phyloP scores from a whole-genome alignment of 306 rosid species.

The Sesbania bispinosa region DNA sequence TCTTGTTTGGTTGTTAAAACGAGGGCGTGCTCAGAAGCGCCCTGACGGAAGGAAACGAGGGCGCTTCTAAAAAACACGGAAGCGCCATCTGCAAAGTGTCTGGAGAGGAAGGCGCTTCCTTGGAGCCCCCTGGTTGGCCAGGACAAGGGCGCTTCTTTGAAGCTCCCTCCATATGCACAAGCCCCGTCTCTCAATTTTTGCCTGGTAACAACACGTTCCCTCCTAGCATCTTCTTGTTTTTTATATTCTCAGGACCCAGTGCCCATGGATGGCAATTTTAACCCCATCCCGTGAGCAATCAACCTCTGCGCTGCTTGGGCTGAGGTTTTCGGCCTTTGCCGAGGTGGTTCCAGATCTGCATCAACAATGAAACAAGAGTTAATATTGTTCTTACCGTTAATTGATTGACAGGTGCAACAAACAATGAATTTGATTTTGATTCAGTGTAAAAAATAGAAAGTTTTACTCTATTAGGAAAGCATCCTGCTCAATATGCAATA shows the following conservation, averaged over 20 bases:
- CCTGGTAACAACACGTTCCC: slow-evolving; percentile 65
- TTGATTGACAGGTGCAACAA: not conserved
- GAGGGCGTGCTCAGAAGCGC: too few species aligned
- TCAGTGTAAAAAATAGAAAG: not conserved
- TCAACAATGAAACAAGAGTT: slow-evolving; percentile 19
- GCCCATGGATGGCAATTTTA: slow-evolving; percentile 54
- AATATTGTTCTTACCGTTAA: not conserved
- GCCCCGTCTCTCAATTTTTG: slow-evolving; percentile 87
- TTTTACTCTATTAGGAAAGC: not conserved
- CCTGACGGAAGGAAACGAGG: too few species aligned
- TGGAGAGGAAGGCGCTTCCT: too few species aligned
- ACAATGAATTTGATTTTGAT: not conserved
- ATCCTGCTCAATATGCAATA: not conserved
- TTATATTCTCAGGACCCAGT: slow-evolving; percentile 53
- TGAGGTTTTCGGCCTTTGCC: slow-evolving; percentile 78
- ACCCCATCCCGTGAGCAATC: slow-evolving; percentile 89
- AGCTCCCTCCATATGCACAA: too few species aligned
- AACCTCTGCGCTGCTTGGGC: slow-evolving; percentile 76
- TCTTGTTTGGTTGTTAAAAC: too few species aligned
- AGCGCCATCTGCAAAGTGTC: too few species aligned
- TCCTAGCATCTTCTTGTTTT: slow-evolving; percentile 68
- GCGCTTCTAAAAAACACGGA: too few species aligned
- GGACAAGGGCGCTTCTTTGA: too few species aligned
- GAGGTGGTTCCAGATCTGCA: slow-evolving; percentile 86
- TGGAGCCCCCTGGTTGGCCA: too few species aligned